These are phyloP conservation scores for Camellia lanceoleosa DNA, from an alignment of 148 eudicot species.

Conservation along the genomic window DNA sequence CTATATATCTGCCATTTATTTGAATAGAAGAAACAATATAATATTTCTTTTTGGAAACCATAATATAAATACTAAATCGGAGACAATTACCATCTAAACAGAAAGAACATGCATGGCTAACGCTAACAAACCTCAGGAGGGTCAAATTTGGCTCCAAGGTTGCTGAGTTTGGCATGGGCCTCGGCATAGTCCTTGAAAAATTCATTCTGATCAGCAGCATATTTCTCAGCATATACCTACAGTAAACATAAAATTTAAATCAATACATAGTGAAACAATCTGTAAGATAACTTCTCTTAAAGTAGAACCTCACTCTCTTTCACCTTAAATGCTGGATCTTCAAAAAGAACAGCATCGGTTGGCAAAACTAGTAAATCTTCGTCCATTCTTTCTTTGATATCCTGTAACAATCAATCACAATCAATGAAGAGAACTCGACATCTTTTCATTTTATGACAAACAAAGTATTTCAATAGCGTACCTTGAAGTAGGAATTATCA, in stretches of 20 bases:
- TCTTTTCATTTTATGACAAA: neutral
- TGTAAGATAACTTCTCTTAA: neutral
- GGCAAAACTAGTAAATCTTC: slow-evolving; percentile 95
- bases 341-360: slow-evolving; percentile 91
- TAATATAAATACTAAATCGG: neutral
- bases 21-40: neutral
- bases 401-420: slow-evolving; percentile 45
- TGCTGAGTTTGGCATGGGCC: slow-evolving; percentile 96
- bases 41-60: neutral
- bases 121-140: slow-evolving; percentile 72
- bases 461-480: slow-evolving; percentile 20
- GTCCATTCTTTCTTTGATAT: slow-evolving; percentile 77
- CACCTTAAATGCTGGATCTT: slow-evolving; percentile 97
- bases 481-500: slow-evolving; percentile 97
- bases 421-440: slow-evolving; percentile 6
- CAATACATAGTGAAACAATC: neutral
- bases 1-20: neutral
- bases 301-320: slow-evolving; percentile 12
- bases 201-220: slow-evolving; percentile 74
- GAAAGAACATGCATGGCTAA: neutral
- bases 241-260: slow-evolving; percentile 14
- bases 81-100: neutral
- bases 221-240: slow-evolving; percentile 93
- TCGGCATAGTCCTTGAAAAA: slow-evolving; percentile 95
- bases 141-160: slow-evolving; percentile 91